A percentile compares a stretch with the other conserved stretches of the same genome.
Conservation (phyloP, 768 basidiomycete species). For the Fistulinella prunicolor region DNA sequence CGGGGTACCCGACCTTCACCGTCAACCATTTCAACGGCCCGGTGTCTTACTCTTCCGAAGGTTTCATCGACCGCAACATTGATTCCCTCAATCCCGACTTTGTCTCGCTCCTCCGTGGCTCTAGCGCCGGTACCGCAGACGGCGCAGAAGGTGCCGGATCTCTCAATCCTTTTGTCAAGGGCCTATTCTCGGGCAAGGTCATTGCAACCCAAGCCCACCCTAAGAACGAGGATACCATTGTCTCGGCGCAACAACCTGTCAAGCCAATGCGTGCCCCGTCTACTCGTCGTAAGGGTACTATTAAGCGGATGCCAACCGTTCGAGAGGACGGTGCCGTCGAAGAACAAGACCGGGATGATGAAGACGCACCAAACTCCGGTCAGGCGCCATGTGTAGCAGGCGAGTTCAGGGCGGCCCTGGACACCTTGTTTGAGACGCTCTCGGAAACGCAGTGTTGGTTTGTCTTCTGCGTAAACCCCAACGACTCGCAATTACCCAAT, state of each 20-base stretch:
- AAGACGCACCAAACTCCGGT: constrained; percentile 34
- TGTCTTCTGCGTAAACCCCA: constrained; percentile 91
- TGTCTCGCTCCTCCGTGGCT: constrained; percentile 81
- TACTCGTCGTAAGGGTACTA: constrained; percentile 73
- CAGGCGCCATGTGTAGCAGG: constrained; percentile 74
- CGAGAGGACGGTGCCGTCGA: constrained; percentile 25
- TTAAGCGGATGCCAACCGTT: constrained; percentile 50
- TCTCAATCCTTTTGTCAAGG: constrained; percentile 87
- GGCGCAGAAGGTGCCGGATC: constrained; percentile 72
- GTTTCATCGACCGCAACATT: constrained; percentile 84
- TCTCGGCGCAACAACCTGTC: constrained; percentile 88
- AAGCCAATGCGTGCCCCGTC: constrained; percentile 95
- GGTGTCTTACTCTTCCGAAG: constrained; percentile 88
- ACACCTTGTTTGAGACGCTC: constrained; percentile 82
- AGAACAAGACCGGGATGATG: constrained; percentile 51
- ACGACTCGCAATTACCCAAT: constrained; percentile 92
- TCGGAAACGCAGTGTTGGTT: constrained; percentile 91
- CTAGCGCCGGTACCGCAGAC: constrained; percentile 32
- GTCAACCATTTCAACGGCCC: constrained; percentile 90
- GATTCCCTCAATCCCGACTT: constrained; percentile 93
- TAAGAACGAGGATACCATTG: constrained; percentile 91
- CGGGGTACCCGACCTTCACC: constrained; percentile 83
- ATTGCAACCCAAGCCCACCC: constrained; percentile 94
- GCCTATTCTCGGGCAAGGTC: constrained; percentile 81
- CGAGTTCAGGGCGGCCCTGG: constrained; percentile 81